These are phyloP conservation scores for Annulohypoxylon stygium DNA, from an alignment of 495 filamentous ascomycete species.

Conservation along the genomic window DNA sequence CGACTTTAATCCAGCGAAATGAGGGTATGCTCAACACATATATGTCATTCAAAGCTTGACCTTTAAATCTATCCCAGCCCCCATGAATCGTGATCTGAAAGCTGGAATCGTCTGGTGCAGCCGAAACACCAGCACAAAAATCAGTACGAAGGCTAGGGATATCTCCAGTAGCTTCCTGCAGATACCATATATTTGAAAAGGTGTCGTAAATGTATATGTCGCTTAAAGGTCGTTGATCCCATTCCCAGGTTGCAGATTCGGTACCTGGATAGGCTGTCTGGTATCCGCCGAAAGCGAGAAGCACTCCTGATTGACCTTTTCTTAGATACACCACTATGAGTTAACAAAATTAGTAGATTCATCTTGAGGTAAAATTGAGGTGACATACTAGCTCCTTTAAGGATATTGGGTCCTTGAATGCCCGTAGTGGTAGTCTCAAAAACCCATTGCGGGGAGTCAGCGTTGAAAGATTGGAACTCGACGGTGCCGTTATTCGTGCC, in stretches of 20 bases:
- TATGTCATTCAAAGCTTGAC: constrained; percentile 65
- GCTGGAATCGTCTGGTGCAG: constrained; percentile 66
- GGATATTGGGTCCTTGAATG: constrained; percentile 15
- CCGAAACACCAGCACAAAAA: constrained; percentile 68
- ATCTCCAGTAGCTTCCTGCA: constrained; percentile 62
- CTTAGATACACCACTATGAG: constrained; percentile 31
- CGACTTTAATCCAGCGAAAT: constrained; percentile 68
- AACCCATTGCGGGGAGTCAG: constrained; percentile 1
- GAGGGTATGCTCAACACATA: constrained; percentile 69
- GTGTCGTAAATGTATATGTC: constrained; percentile 67
- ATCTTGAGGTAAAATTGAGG: neutral
- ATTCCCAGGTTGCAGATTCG: neutral
- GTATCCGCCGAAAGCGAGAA: constrained; percentile 37
- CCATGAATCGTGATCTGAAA: constrained; percentile 59
- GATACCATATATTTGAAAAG: constrained; percentile 65
- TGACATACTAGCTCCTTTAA: constrained; percentile 18
- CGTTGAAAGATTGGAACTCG: constrained; percentile 21
- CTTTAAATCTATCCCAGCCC: constrained; percentile 49
- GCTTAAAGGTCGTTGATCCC: constrained; percentile 42
- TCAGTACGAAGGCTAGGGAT: constrained; percentile 61
- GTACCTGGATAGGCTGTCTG: constrained; percentile 26
- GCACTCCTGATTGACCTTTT: constrained; percentile 25
- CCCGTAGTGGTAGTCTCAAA: constrained; percentile 22
- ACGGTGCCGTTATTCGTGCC: constrained; percentile 27
- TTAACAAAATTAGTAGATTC: constrained; percentile 5